Evolutionary conservation across 176 grass and related monocot species (phyloP).

Genomic region (Poa annua): DNA sequence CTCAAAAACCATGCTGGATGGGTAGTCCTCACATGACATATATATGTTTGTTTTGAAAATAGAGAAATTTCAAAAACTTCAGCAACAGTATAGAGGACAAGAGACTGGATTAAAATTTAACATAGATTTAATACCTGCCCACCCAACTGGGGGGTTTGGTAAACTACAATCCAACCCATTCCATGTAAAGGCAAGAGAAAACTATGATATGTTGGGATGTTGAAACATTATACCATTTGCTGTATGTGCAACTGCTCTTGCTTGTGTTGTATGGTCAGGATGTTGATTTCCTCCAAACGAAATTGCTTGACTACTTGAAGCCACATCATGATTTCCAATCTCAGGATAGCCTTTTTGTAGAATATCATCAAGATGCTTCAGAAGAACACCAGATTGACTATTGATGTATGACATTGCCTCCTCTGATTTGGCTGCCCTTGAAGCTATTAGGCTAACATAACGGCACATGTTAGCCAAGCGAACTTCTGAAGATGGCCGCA

Average conservation of each 20-base stretch:
- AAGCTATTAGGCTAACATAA: slow-evolving; percentile 72
- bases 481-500: slow-evolving; percentile 46
- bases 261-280: slow-evolving; percentile 54
- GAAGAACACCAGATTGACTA: slow-evolving; percentile 65
- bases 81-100: not conserved
- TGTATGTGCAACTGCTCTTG: slow-evolving; percentile 48
- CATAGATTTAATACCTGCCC: slow-evolving; percentile 22
- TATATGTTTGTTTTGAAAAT: slow-evolving; percentile 9
- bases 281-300: slow-evolving; percentile 63
- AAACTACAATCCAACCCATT: slow-evolving; percentile 37
- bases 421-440: slow-evolving; percentile 75
- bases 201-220: slow-evolving; percentile 35
- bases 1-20: too few species aligned
- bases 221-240: slow-evolving; percentile 61
- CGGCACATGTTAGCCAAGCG: slow-evolving; percentile 63
- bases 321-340: slow-evolving; percentile 52
- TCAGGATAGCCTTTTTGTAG: slow-evolving; percentile 66
- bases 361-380: slow-evolving; percentile 80
- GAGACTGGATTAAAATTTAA: not conserved
- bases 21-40: not conserved
- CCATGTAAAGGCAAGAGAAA: slow-evolving; percentile 6
- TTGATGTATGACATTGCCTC: slow-evolving; percentile 75
- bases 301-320: slow-evolving; percentile 63
- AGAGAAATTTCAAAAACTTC: not conserved
- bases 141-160: not conserved